A percentile compares a stretch with the other conserved stretches of the same genome.
Conservation (phyloP, 2,329 filamentous ascomycete genomes). For the Aspergillus pseudoviridinutans region DNA sequence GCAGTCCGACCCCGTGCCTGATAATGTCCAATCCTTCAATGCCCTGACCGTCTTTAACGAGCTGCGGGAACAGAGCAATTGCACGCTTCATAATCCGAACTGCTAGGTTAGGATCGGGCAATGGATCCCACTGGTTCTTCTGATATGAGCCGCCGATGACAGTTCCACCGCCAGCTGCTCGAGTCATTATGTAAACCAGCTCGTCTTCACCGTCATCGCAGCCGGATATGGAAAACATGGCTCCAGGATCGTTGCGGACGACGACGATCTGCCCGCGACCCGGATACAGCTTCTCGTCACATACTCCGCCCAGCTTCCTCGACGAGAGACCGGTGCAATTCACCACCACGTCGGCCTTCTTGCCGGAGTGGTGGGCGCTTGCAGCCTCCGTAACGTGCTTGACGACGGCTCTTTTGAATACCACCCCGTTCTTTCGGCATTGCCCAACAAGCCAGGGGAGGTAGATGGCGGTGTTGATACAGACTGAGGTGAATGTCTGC, state of each 20-base stretch:
- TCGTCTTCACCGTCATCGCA: conserved; percentile 72
- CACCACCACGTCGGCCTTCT: conserved; percentile 63
- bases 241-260: conserved; percentile 70
- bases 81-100: conserved; percentile 74
- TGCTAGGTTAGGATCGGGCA: conserved; percentile 75
- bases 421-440: conserved; percentile 69
- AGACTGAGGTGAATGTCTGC: conserved; percentile 75
- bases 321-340: conserved; percentile 83
- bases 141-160: conserved; percentile 84
- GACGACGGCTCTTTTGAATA: conserved; percentile 60
- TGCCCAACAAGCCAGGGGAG: conserved; percentile 80
- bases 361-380: conserved; percentile 54
- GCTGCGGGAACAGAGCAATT: conserved; percentile 32
- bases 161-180: conserved; percentile 73
- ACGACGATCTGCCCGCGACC: conserved; percentile 79
- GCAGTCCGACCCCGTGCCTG: conserved; percentile 75
- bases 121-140: conserved; percentile 72
- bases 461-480: conserved; percentile 87
- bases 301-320: conserved; percentile 72
- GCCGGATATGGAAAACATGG: conserved; percentile 68
- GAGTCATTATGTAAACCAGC: conserved; percentile 74
- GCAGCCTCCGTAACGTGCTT: conserved; percentile 71
- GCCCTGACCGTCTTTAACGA: conserved; percentile 55
- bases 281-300: conserved; percentile 69
- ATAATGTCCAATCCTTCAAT: conserved; percentile 71